A percentile compares a stretch with the other conserved stretches of the same genome.
Evolutionary conservation across 1,284 basidiomycete genomes (phyloP).

Genomic region (Fistulina hepatica): DNA sequence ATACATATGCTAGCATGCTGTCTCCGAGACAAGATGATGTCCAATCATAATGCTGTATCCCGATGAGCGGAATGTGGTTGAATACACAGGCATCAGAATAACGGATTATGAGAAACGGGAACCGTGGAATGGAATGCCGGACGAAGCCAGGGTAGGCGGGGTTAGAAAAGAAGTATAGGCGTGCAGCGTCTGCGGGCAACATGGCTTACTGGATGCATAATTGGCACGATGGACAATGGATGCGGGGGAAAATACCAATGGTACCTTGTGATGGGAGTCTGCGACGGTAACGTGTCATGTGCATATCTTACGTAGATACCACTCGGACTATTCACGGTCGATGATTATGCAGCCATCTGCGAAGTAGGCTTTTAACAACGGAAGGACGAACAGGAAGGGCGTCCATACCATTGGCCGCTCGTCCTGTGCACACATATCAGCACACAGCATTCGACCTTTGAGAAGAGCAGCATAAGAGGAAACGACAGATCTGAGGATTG

Average conservation of each 20-base stretch:
- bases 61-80: not conserved
- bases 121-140: not conserved
- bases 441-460: too few relatives aligned
- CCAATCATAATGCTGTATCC: too few relatives aligned
- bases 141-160: not conserved
- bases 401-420: not conserved
- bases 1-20: too few relatives aligned
- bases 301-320: not conserved
- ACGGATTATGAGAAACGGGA: not conserved
- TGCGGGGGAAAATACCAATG: too few relatives aligned
- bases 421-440: too few relatives aligned
- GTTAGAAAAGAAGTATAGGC: not conserved
- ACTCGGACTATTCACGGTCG: not conserved
- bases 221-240: too few relatives aligned
- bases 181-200: not conserved
- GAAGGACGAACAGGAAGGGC: not conserved
- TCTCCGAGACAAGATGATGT: too few relatives aligned
- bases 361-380: not conserved
- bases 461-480: too few relatives aligned
- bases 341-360: not conserved
- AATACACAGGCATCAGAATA: not conserved
- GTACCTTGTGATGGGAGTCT: too few relatives aligned
- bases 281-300: too few relatives aligned
- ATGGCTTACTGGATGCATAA: not conserved
- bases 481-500: too few relatives aligned